Percentiles rank a stretch among this genome's conserved stretches.
Conservation (phyloP, 805 yeast species). For the Metschnikowia lunata region DNA sequence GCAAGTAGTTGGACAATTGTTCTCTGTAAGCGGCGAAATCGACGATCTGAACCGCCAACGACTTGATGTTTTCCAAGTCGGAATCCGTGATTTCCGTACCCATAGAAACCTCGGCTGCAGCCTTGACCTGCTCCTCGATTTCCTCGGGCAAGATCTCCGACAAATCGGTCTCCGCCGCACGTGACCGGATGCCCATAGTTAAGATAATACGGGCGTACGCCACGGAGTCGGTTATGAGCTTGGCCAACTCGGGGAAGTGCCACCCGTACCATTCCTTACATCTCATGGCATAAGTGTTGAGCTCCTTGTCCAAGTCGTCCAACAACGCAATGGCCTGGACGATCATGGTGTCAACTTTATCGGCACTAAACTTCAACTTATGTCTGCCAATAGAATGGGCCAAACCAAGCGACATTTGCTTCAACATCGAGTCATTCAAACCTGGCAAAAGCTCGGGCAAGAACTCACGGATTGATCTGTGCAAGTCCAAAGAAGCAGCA, state of each 20-base stretch:
- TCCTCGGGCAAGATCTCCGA: conserved; percentile 45
- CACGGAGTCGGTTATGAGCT: conserved; percentile 91
- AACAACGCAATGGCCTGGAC: conserved; percentile 96
- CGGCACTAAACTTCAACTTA: conserved; percentile 95
- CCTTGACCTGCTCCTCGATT: conserved; percentile 60
- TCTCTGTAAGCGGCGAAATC: conserved; percentile 96
- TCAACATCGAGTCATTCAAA: conserved; percentile 73
- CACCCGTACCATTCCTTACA: conserved; percentile 99
- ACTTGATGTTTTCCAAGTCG: conserved; percentile 82
- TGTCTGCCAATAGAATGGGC: conserved; percentile 99
- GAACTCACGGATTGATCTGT: conserved; percentile 92
- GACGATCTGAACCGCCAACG: conserved; percentile 93
- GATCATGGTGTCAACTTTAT: conserved; percentile 98
- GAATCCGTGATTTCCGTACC: conserved; percentile 96
- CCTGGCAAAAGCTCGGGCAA: conserved; percentile 95
- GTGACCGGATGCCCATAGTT: conserved; percentile 90
- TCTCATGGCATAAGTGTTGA: conserved; percentile 98
- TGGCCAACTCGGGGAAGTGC: conserved; percentile 99
- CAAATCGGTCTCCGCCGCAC: conserved; percentile 85
- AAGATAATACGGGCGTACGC: conserved; percentile 93
- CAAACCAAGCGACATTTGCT: conserved; percentile 95
- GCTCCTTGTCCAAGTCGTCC: conserved; percentile 95
- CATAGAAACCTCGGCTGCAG: conserved; percentile 98
- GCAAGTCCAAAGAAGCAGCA: conserved; percentile 89
- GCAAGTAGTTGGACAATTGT: conserved; percentile 85